These are phyloP conservation scores for Tricholoma bakamatsutake DNA, from an alignment of 768 basidiomycete genomes.

Conservation along the genomic window DNA sequence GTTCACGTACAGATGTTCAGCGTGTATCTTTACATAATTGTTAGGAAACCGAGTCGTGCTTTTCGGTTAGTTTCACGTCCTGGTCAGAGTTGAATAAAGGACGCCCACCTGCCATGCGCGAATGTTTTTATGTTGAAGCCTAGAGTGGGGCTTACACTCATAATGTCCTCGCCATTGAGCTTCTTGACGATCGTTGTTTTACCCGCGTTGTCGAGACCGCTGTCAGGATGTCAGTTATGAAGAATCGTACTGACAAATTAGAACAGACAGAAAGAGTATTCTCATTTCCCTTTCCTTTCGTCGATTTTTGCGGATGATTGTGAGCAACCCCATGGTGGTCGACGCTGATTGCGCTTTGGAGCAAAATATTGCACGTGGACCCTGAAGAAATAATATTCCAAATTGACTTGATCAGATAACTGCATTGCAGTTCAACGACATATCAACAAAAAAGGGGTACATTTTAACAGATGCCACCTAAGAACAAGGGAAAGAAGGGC, in stretches of 20 bases:
- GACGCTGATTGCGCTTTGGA: neutral
- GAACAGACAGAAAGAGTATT: constrained; percentile 74
- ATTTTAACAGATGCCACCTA: constrained; percentile 40
- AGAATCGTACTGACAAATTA: constrained; percentile 2
- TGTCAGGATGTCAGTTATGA: constrained; percentile 26
- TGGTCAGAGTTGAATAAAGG: constrained; percentile 23
- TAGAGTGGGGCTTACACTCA: constrained; percentile 83
- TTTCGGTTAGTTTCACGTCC: constrained; percentile 14
- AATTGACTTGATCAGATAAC: neutral
- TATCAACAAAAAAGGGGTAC: constrained; percentile 1
- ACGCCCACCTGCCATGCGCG: constrained; percentile 72
- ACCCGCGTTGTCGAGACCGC: constrained; percentile 96
- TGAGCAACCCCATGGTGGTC: constrained; percentile 81
- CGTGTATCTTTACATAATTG: constrained; percentile 45
- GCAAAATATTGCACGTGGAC: neutral
- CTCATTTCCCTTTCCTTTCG: constrained; percentile 97
- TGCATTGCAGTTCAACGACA: neutral
- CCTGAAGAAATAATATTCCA: neutral
- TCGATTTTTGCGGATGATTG: constrained; percentile 94
- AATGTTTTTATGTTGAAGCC: constrained; percentile 99
- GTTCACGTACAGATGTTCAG: constrained; percentile 67
- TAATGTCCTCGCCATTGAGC: constrained; percentile 88
- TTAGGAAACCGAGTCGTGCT: constrained; percentile 9
- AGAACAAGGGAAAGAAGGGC: constrained; percentile 81
- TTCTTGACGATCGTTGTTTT: constrained; percentile 98